Conservation (phyloP, 176 grass and related monocot genomes). For the Oryza coarctata region DNA sequence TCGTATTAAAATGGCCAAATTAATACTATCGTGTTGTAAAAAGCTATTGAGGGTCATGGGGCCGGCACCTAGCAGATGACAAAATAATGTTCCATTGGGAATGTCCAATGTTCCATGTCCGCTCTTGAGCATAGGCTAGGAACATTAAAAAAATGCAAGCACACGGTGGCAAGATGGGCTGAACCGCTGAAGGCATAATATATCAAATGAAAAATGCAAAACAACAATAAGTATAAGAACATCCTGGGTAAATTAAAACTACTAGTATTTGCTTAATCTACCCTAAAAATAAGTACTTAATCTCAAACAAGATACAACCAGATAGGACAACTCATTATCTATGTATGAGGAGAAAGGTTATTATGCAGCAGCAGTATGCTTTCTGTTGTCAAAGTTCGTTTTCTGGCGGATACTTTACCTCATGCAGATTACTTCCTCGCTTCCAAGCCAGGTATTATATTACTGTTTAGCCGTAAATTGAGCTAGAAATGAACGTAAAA, state of each 20-base stretch:
- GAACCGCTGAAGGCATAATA: not conserved
- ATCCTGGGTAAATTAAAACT: not conserved
- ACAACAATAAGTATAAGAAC: not conserved
- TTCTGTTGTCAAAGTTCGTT: not conserved
- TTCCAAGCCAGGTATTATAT: not conserved
- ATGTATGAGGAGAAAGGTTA: not conserved
- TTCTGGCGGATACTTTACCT: not conserved
- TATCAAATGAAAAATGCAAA: not conserved
- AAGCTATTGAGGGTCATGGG: not conserved
- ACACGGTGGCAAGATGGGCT: not conserved
- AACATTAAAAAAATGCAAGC: not conserved
- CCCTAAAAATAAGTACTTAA: too few species aligned
- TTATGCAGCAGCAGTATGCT: too few species aligned
- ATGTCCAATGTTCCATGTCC: slow-evolving; percentile 4
- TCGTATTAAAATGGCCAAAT: too few species aligned
- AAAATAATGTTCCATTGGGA: not conserved
- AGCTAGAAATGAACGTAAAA: not conserved
- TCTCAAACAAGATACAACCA: not conserved
- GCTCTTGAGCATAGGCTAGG: not conserved
- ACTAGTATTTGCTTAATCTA: not conserved
- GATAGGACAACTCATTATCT: not conserved
- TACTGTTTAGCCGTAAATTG: not conserved
- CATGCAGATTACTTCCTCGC: not conserved
- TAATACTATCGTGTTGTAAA: too few species aligned
- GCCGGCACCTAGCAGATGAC: not conserved